Evolutionary conservation across 2,329 filamentous ascomycete genomes (phyloP).

Genomic region (Cryphonectria carpinicola): DNA sequence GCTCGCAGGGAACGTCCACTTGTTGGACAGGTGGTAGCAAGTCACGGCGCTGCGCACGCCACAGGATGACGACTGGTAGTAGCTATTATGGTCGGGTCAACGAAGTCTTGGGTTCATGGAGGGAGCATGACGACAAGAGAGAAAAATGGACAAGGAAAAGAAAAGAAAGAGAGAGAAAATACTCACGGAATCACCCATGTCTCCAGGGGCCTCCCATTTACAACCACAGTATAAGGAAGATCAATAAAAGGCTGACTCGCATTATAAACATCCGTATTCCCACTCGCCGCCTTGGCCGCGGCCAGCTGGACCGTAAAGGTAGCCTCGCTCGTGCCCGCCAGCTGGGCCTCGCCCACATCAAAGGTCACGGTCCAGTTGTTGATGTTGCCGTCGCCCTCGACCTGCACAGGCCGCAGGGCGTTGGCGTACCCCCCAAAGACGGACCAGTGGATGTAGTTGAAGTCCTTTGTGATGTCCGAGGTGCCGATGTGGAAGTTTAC

Average conservation of each 20-base stretch:
- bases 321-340: conserved; percentile 49
- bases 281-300: conserved; percentile 63
- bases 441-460: conserved; percentile 70
- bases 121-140: not conserved
- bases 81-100: conserved; percentile 37
- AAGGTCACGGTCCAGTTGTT: conserved; percentile 66
- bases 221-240: conserved; percentile 50
- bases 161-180: not conserved
- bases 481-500: conserved; percentile 61
- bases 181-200: conserved; percentile 60
- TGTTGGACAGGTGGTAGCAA: conserved; percentile 65
- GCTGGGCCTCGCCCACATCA: conserved; percentile 46
- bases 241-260: conserved; percentile 56
- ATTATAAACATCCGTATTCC: conserved; percentile 64
- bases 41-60: conserved; percentile 62
- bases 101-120: no score
- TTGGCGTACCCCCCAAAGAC: conserved; percentile 63
- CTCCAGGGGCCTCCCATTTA: conserved; percentile 48
- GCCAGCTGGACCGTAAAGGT: conserved; percentile 67
- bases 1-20: conserved; percentile 58
- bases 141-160: no score
- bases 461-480: conserved; percentile 51
- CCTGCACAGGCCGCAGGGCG: conserved; percentile 46
- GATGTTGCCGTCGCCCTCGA: conserved; percentile 49
- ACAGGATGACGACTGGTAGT: conserved; percentile 62